Evolutionary conservation across 768 basidiomycete genomes (phyloP).

Genomic region (Termitomyces sp.): DNA sequence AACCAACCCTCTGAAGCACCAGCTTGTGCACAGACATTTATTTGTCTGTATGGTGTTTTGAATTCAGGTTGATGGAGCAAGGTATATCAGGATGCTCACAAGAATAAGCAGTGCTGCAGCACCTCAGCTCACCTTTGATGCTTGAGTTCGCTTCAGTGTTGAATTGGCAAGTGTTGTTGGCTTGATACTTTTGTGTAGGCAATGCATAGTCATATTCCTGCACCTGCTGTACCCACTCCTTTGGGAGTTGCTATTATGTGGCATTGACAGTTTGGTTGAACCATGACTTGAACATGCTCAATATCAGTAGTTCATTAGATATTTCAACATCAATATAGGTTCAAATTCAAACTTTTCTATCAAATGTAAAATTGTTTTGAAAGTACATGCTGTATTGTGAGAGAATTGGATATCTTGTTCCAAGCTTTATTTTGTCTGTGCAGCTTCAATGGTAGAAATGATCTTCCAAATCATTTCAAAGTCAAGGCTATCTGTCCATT

Average conservation of each 20-base stretch:
- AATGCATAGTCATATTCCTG: conserved; percentile 47
- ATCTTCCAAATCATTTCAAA: neutral
- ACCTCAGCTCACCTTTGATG: conserved; percentile 21
- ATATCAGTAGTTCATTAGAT: neutral
- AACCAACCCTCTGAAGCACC: conserved; percentile 70
- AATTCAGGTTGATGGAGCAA: conserved; percentile 81
- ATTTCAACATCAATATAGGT: neutral
- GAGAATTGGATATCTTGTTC: neutral
- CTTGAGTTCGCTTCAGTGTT: conserved; percentile 25
- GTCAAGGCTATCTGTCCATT: neutral
- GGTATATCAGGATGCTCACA: conserved; percentile 43
- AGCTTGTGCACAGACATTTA: conserved; percentile 27
- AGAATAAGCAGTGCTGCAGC: conserved; percentile 41
- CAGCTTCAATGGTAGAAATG: neutral
- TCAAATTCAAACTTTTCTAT: neutral
- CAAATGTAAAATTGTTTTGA: too few relatives aligned
- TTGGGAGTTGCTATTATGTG: conserved; percentile 64
- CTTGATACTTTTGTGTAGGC: conserved; percentile 34
- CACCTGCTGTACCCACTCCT: conserved; percentile 60
- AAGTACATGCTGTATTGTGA: neutral
- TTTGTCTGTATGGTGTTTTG: conserved; percentile 49
- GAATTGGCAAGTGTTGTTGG: conserved; percentile 49
- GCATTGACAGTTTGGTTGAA: conserved; percentile 77
- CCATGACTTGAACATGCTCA: conserved; percentile 71
- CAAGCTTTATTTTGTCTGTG: neutral